A percentile compares a stretch with the other conserved stretches of the same genome.
Evolutionary conservation across 257 asterid genomes (phyloP).

Genomic region (Solanum virginianum): DNA sequence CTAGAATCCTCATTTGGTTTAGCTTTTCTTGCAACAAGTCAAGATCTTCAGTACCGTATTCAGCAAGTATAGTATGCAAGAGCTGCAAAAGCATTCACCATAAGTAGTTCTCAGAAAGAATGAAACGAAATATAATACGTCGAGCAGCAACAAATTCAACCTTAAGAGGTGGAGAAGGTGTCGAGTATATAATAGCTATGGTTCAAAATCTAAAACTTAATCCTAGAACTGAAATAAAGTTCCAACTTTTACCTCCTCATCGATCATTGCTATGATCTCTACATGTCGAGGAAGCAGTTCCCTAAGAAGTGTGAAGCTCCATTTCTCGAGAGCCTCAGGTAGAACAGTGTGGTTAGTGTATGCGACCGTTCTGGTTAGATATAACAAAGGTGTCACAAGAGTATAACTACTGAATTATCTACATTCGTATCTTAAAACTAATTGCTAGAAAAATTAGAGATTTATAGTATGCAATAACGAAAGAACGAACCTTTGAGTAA

Average conservation of each 20-base stretch:
- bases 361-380: conserved; percentile 60
- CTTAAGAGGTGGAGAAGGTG: background rate
- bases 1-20: conserved; percentile 60
- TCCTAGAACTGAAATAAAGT: conserved; percentile 2
- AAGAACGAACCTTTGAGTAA: conserved; percentile 48
- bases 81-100: conserved; percentile 19
- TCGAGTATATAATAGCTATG: background rate
- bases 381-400: background rate
- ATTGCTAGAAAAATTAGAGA: background rate
- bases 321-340: conserved; percentile 88
- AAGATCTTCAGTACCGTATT: conserved; percentile 43
- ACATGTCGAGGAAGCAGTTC: conserved; percentile 75
- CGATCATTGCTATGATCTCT: conserved; percentile 73
- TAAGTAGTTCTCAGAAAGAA: background rate
- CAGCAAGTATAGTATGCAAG: conserved; percentile 45
- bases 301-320: conserved; percentile 71
- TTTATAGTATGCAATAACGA: background rate
- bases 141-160: background rate
- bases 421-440: background rate
- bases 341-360: conserved; percentile 85
- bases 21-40: conserved; percentile 47
- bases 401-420: background rate
- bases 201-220: conserved; percentile 11
- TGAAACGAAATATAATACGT: background rate
- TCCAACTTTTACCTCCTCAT: conserved; percentile 50